Conservation (phyloP, 164 flowering plant genomes). For the Amborella trichopoda region DNA sequence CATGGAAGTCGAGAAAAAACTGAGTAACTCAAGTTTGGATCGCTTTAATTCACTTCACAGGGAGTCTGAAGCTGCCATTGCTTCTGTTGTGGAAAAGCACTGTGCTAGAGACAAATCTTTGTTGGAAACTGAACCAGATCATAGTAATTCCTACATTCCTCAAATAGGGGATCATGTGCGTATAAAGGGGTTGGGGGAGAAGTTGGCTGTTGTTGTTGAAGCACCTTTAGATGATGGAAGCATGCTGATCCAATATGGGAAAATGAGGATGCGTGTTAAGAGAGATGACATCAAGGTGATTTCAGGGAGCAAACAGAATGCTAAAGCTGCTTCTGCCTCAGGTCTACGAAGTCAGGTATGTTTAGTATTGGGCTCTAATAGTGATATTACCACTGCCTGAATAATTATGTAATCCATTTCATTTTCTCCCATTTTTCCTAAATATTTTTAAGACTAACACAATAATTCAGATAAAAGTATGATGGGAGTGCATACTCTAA, state of each 20-base stretch:
- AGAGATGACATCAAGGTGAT: slow-evolving; percentile 28
- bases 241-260: slow-evolving; percentile 63
- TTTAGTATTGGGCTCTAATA: no score
- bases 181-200: slow-evolving; percentile 52
- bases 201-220: slow-evolving; percentile 72
- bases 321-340: slow-evolving; percentile 11
- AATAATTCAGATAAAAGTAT: no score
- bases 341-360: slow-evolving; percentile 36
- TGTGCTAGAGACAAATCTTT: slow-evolving; percentile 11
- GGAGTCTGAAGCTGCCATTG: slow-evolving; percentile 58
- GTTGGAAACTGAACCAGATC: slow-evolving; percentile 10
- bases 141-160: slow-evolving; percentile 25
- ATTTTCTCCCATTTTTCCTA: no score
- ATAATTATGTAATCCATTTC: no score
- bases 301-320: slow-evolving; percentile 15
- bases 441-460: no score
- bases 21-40: slow-evolving; percentile 28
- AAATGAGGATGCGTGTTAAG: slow-evolving; percentile 51
- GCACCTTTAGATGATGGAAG: slow-evolving; percentile 48
- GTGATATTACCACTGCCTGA: no score
- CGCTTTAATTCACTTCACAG: slow-evolving; percentile 34
- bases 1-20: slow-evolving; percentile 44
- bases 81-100: slow-evolving; percentile 46
- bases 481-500: no score
- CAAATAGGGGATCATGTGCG: slow-evolving; percentile 62